phyloP scores from a whole-genome alignment of 305 asterid species.

The Solanum hybrid region DNA sequence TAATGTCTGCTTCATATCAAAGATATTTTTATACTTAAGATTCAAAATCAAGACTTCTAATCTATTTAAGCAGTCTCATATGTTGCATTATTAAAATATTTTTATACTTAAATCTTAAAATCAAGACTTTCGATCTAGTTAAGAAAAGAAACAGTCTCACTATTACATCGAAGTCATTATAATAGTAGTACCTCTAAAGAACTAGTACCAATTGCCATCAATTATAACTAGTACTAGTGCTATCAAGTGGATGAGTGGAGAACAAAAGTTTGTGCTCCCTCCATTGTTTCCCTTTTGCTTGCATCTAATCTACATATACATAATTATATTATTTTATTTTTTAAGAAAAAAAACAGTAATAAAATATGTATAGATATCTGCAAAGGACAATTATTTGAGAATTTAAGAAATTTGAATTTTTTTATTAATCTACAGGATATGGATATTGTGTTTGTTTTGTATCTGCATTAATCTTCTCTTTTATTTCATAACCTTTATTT shows the following conservation, averaged over 20 bases:
- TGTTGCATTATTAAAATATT: too few species aligned
- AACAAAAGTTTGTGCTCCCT: neutral
- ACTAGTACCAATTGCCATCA: neutral
- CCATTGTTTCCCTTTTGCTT: neutral
- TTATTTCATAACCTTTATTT: too few species aligned
- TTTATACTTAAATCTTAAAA: too few species aligned
- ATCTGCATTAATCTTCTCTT: too few species aligned
- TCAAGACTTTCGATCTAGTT: too few species aligned
- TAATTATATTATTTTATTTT: neutral
- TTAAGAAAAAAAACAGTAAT: neutral
- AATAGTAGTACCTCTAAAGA: neutral
- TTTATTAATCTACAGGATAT: too few species aligned
- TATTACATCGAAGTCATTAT: neutral
- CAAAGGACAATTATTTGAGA: too few species aligned
- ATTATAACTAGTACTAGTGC: neutral
- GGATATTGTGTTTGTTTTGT: too few species aligned
- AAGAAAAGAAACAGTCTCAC: fast-evolving
- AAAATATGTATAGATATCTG: neutral
- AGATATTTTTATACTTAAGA: neutral
- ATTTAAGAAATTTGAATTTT: too few species aligned
- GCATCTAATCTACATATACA: neutral
- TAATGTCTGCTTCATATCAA: fast-evolving
- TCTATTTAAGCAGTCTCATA: too few species aligned
- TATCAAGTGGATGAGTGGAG: slow-evolving; percentile 6
- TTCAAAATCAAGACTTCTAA: neutral